These are phyloP conservation scores for Dichotomocladium elegans DNA, from an alignment of 371 early-diverging fungal species.

Conservation along the genomic window DNA sequence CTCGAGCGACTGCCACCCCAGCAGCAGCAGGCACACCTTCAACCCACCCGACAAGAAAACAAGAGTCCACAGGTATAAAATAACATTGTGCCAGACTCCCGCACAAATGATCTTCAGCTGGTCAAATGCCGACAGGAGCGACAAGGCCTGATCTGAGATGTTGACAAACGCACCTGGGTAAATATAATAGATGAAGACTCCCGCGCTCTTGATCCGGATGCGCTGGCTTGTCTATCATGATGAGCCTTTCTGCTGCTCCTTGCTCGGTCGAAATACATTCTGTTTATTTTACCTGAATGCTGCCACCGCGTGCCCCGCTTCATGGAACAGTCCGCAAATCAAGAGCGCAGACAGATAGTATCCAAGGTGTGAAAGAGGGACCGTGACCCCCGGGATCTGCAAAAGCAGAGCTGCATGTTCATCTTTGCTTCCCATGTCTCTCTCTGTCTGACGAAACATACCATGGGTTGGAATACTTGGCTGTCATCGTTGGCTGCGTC, in stretches of 20 bases:
- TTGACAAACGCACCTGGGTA: slow-evolving; percentile 90
- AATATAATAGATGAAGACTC: slow-evolving; percentile 68
- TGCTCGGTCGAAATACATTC: neutral
- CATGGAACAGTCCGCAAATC: slow-evolving; percentile 70
- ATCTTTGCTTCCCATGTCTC: no score
- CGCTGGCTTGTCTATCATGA: slow-evolving; percentile 55
- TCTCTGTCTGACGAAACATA: slow-evolving; percentile 16
- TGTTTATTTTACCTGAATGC: slow-evolving; percentile 47
- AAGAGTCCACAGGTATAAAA: slow-evolving; percentile 47
- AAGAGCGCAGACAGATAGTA: slow-evolving; percentile 68
- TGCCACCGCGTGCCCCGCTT: slow-evolving; percentile 81
- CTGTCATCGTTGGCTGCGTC: slow-evolving; percentile 12
- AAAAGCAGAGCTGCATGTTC: neutral
- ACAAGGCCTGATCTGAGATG: slow-evolving; percentile 51
- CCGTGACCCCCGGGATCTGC: slow-evolving; percentile 80
- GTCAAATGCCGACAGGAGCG: slow-evolving; percentile 37
- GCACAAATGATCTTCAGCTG: slow-evolving; percentile 75
- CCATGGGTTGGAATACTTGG: slow-evolving; percentile 61
- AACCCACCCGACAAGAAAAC: slow-evolving; percentile 51
- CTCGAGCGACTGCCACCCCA: slow-evolving; percentile 53
- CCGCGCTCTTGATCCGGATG: slow-evolving; percentile 62
- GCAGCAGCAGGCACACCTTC: slow-evolving; percentile 32
- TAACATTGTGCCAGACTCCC: slow-evolving; percentile 81
- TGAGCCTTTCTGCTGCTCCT: no score
- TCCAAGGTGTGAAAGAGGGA: slow-evolving; percentile 70